Evolutionary conservation across 108 stramenopile species (phyloP).

Genomic region (Aurantiochytrium sp.): DNA sequence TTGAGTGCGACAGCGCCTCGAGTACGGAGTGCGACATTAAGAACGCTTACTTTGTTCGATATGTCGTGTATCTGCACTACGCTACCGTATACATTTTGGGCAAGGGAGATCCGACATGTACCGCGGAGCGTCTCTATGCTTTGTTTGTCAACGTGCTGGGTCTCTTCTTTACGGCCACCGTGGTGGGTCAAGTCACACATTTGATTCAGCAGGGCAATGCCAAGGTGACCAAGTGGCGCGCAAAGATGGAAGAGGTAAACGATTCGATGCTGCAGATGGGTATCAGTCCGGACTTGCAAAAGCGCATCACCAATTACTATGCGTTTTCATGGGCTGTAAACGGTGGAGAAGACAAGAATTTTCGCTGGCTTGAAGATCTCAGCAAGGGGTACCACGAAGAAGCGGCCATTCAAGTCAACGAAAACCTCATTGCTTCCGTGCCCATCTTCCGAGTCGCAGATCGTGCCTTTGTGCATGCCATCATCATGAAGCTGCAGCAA

Average conservation of each 20-base stretch:
- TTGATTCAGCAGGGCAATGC: constrained; percentile 15
- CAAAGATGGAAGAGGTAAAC: background rate
- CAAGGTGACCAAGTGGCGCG: background rate
- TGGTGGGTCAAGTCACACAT: constrained; percentile 10
- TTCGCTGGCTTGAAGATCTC: background rate
- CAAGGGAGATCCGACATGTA: background rate
- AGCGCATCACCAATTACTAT: constrained; percentile 1
- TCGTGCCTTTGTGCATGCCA: background rate
- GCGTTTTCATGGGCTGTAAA: background rate
- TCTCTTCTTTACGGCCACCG: background rate
- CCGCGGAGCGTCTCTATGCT: background rate
- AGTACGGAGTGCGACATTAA: background rate
- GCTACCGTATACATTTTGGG: background rate
- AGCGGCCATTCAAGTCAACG: background rate
- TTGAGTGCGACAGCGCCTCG: no score
- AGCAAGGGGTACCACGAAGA: constrained; percentile 8
- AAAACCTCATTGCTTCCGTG: background rate
- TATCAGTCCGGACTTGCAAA: background rate
- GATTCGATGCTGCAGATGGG: constrained; percentile 21
- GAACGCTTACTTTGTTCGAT: background rate
- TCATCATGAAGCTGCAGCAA: constrained; percentile 5
- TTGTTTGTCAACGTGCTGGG: background rate
- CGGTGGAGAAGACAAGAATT: background rate
- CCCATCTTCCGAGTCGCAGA: background rate
- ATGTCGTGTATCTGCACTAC: background rate